Conservation (phyloP, 495 filamentous ascomycete genomes). For the Pseudotulostoma volvatum region DNA sequence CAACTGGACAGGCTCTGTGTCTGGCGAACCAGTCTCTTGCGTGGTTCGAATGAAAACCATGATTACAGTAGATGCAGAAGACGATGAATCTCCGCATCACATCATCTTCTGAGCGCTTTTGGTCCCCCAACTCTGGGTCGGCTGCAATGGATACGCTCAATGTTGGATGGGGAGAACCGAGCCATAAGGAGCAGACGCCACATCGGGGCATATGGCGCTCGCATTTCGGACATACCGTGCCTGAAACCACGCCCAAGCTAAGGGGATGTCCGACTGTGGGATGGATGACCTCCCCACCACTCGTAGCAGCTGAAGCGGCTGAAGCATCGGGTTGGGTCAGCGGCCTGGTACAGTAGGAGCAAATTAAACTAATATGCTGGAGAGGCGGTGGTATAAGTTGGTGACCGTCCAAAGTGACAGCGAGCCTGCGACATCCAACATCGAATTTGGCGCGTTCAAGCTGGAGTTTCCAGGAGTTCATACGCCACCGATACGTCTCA, state of each 20-base stretch:
- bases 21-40: slow-evolving; percentile 72
- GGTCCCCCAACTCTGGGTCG: slow-evolving; percentile 22
- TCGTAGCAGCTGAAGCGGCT: slow-evolving; percentile 14
- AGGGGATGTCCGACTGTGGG: slow-evolving; percentile 22
- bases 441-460: slow-evolving; percentile 46
- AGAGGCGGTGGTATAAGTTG: slow-evolving; percentile 48
- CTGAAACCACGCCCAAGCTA: slow-evolving; percentile 14
- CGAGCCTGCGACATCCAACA: slow-evolving; percentile 41
- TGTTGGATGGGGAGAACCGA: slow-evolving; percentile 63
- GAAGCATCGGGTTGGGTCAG: slow-evolving; percentile 30
- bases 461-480: slow-evolving; percentile 59
- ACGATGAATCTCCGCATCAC: slow-evolving; percentile 41
- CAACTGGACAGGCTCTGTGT: slow-evolving; percentile 71
- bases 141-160: slow-evolving; percentile 38
- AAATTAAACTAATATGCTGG: slow-evolving; percentile 66
- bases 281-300: slow-evolving; percentile 20
- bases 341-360: slow-evolving; percentile 59
- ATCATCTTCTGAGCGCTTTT: slow-evolving; percentile 16
- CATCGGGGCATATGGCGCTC: slow-evolving; percentile 79
- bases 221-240: slow-evolving; percentile 65
- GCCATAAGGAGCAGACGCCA: slow-evolving; percentile 69
- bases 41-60: slow-evolving; percentile 81
- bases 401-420: slow-evolving; percentile 41
- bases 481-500: slow-evolving; percentile 60
- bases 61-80: slow-evolving; percentile 79